These are phyloP conservation scores for Spergularia bocconei DNA, from an alignment of 148 eudicot genomes.

Conservation along the genomic window DNA sequence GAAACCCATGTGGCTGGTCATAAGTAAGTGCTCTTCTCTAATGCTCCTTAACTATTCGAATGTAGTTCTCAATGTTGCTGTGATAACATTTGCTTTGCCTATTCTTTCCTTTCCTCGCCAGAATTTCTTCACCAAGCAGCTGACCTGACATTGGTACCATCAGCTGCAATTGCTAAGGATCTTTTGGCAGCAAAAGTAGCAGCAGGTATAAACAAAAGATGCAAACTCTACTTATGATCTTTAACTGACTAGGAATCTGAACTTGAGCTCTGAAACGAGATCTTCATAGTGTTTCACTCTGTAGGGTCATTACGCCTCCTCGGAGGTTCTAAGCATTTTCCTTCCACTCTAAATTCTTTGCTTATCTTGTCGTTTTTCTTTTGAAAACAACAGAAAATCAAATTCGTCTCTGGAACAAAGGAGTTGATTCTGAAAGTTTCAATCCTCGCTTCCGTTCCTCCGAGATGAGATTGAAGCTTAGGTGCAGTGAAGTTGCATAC, in stretches of 20 bases:
- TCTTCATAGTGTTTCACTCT: neutral
- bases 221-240: neutral
- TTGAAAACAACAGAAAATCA: slow-evolving; percentile 34
- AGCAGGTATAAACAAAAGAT: slow-evolving; percentile 49
- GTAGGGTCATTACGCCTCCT: neutral
- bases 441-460: slow-evolving; percentile 71
- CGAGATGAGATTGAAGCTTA: slow-evolving; percentile 82
- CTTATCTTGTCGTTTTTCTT: neutral
- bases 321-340: neutral
- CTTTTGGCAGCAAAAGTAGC: slow-evolving; percentile 81
- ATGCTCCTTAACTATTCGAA: neutral
- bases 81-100: neutral
- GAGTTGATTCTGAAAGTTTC: slow-evolving; percentile 96
- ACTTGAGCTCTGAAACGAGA: neutral
- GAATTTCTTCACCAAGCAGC: slow-evolving; percentile 95
- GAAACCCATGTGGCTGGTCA: slow-evolving; percentile 92
- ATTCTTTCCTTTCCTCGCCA: slow-evolving; percentile 24
- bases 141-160: slow-evolving; percentile 93
- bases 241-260: neutral
- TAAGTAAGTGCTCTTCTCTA: slow-evolving; percentile 55
- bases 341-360: neutral
- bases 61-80: neutral
- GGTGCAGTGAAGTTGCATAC: slow-evolving; percentile 37
- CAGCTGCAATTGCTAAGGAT: slow-evolving; percentile 93
- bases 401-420: slow-evolving; percentile 96